phyloP scores from a whole-genome alignment of 208 protist species.

The Trypanosomatidae sp. region DNA sequence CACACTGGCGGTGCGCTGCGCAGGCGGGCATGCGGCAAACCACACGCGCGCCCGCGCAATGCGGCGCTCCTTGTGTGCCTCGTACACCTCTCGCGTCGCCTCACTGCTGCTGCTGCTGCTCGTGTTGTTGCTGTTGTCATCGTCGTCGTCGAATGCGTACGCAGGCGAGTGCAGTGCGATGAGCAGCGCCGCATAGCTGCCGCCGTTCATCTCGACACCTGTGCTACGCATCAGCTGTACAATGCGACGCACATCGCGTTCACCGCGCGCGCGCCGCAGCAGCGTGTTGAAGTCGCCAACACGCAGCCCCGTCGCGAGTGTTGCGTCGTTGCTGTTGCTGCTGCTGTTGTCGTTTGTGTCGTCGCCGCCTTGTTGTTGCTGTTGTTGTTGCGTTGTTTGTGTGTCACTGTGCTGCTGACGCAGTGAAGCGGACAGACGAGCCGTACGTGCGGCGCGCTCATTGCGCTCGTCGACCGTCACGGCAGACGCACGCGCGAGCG shows the following conservation, averaged over 20 bases:
- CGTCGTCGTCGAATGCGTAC: constrained; percentile 16
- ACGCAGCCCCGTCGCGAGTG: too few species aligned
- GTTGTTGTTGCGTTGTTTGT: too few species aligned
- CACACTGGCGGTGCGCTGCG: constrained; percentile 24
- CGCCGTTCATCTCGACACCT: constrained; percentile 11
- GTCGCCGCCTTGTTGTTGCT: too few species aligned
- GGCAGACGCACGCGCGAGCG: too few species aligned
- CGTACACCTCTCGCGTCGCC: constrained; percentile 19
- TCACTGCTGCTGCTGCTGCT: background rate
- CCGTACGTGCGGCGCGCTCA: too few species aligned
- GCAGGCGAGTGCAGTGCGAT: constrained; percentile 46
- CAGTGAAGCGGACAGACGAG: too few species aligned
- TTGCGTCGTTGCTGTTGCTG: background rate
- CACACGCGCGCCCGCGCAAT: constrained; percentile 27
- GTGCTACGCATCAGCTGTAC: constrained; percentile 59
- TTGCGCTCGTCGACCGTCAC: too few species aligned
- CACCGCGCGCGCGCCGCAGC: constrained; percentile 24
- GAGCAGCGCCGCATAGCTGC: constrained; percentile 47
- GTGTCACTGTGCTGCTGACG: too few species aligned
- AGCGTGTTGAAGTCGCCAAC: constrained; percentile 74
- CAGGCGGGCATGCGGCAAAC: constrained; percentile 33
- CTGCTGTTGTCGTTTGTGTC: background rate
- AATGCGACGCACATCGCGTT: constrained; percentile 20
- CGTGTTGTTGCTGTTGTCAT: background rate
- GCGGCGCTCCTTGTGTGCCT: constrained; percentile 39